These are phyloP conservation scores for Fraxinus floribunda DNA, from an alignment of 305 asterid species.

Conservation along the genomic window DNA sequence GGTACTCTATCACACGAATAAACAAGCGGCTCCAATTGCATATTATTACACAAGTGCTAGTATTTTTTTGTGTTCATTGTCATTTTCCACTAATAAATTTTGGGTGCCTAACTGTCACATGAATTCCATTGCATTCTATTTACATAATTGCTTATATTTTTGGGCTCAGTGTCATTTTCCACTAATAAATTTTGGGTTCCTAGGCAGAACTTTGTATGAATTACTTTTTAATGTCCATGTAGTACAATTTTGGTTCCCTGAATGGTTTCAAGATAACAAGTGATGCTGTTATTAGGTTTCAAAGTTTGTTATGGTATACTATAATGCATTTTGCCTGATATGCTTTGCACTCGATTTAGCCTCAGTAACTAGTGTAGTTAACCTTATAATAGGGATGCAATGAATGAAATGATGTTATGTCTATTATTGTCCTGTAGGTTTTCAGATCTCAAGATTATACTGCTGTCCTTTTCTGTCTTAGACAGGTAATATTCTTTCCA, in stretches of 20 bases:
- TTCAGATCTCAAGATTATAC: conserved; percentile 95
- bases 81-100: neutral
- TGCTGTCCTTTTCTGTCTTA: conserved; percentile 79
- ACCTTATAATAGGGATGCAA: neutral
- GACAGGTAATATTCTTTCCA: conserved; percentile 55
- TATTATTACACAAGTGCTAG: neutral
- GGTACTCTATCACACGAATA: neutral
- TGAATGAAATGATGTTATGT: neutral
- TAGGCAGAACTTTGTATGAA: neutral
- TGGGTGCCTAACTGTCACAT: neutral
- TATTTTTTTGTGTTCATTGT: neutral
- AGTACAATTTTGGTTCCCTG: neutral
- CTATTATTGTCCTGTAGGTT: conserved; percentile 38
- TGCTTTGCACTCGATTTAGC: neutral
- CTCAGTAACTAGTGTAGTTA: neutral
- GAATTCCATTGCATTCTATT: neutral
- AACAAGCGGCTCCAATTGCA: neutral
- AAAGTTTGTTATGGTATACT: neutral
- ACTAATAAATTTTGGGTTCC: neutral
- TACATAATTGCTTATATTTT: neutral
- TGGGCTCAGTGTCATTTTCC: neutral
- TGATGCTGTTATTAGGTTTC: neutral
- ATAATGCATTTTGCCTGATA: neutral
- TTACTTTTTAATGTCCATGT: neutral
- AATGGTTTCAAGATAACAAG: neutral